A percentile compares a stretch with the other conserved stretches of the same genome.
Conservation (phyloP, 2,329 filamentous ascomycete genomes). For the Stachybotrys chartarum region DNA sequence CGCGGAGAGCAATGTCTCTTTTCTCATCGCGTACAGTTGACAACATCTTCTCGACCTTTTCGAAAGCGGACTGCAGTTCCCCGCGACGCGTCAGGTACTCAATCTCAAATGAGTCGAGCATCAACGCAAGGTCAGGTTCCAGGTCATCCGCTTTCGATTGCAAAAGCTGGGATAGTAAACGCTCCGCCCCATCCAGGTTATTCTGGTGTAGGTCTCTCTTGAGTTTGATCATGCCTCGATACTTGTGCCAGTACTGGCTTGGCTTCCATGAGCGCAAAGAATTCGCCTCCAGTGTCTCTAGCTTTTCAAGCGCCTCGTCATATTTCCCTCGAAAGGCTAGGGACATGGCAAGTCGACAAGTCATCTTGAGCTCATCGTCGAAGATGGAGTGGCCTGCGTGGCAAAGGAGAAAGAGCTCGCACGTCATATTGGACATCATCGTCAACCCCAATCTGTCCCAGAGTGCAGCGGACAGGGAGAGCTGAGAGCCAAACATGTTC, state of each 20-base stretch:
- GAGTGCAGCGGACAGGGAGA: constrained; percentile 64
- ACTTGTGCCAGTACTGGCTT: constrained; percentile 65
- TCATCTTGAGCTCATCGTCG: constrained; percentile 73
- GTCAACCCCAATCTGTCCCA: constrained; percentile 68
- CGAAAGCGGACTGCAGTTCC: constrained; percentile 39
- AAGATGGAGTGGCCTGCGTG: constrained; percentile 53
- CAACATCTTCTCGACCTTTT: constrained; percentile 38
- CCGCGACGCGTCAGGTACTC: constrained; percentile 42
- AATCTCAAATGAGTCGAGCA: constrained; percentile 44
- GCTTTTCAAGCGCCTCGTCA: constrained; percentile 48
- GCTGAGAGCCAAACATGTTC: constrained; percentile 65
- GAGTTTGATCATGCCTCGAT: constrained; percentile 58
- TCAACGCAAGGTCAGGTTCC: constrained; percentile 44
- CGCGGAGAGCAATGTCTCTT: constrained; percentile 54
- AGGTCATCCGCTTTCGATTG: constrained; percentile 43
- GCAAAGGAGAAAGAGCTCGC: constrained; percentile 69
- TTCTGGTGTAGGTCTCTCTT: constrained; percentile 53
- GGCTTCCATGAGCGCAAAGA: constrained; percentile 67
- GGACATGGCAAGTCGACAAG: constrained; percentile 57
- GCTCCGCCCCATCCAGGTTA: constrained; percentile 43
- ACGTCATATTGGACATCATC: constrained; percentile 49
- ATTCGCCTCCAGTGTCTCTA: constrained; percentile 46
- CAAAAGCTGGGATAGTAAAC: constrained; percentile 43
- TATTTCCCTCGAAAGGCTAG: constrained; percentile 63
- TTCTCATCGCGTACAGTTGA: constrained; percentile 34